Percentiles rank a stretch among this genome's conserved stretches.
Evolutionary conservation across 179 eudicot species (phyloP).

Genomic region (Beta corolliflora): DNA sequence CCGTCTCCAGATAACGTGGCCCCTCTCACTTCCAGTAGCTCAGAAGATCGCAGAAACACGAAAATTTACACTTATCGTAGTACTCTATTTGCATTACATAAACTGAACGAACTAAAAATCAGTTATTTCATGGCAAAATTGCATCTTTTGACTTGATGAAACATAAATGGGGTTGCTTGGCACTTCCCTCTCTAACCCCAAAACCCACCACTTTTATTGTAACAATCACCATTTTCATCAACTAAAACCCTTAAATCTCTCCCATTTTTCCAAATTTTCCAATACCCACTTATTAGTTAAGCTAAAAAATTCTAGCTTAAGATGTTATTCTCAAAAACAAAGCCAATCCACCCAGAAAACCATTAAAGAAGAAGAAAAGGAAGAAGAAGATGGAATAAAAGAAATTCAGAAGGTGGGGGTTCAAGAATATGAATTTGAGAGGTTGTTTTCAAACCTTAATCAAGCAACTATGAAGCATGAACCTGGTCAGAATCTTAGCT

Average conservation of each 20-base stretch:
- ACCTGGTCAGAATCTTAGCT: conserved; percentile 52
- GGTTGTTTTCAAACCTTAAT: conserved; percentile 82
- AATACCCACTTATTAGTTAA: conserved; percentile 29
- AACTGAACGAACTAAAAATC: neutral
- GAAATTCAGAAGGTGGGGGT: neutral
- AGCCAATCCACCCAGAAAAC: conserved; percentile 28
- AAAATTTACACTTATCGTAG: no score
- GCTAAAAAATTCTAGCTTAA: conserved; percentile 20
- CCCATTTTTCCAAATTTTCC: conserved; percentile 9
- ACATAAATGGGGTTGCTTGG: conserved; percentile 12
- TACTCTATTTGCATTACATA: neutral
- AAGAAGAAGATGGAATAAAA: neutral
- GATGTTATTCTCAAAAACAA: conserved; percentile 23
- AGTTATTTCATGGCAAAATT: neutral
- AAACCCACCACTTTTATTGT: conserved; percentile 4
- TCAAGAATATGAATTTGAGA: conserved; percentile 47
- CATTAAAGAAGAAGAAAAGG: conserved; percentile 6
- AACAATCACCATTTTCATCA: neutral
- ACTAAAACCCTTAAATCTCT: neutral
- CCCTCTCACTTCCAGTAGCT: neutral
- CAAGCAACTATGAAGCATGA: conserved; percentile 70
- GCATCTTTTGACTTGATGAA: conserved; percentile 3
- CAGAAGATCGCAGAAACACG: neutral
- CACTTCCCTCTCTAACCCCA: conserved; percentile 8
- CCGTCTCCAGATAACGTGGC: conserved; percentile 19